Evolutionary conservation across 352 stramenopile genomes (phyloP), one percentile per base, ranked within the genome.

Genomic region (Phytophthora fragariae): DNA sequence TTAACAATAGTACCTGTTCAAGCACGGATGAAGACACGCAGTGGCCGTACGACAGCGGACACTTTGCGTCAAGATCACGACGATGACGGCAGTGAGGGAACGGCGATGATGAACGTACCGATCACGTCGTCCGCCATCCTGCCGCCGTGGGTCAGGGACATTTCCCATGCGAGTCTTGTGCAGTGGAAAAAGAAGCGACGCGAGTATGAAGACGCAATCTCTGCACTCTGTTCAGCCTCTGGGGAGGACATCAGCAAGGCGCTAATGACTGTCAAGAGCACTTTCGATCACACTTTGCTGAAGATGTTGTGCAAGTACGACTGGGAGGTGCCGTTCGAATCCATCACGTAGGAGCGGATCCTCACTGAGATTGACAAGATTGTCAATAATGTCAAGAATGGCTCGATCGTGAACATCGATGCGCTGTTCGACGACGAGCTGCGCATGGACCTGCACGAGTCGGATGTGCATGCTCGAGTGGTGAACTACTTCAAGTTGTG

Each of bases 361-460:
- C 5, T 53, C n/a, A 10, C 15, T 21, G 56, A 53, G 15, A 50
- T 37, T 52, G 35, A 62, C 56, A 62, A 62, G n/a, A 62, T 50
- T n/a, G 37, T 62, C 35, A 52, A 52, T 21, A 52, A 62, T 12
- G 56, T 62, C 9, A 62, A 37, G 35, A 62, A 62, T 14, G 56
- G n/a, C 1, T 14, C 37, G 10, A 62, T 62, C 37, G 37, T 37
- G 3, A 52, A 62, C 6, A 52, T 62, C 37, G 56, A 50, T 44
- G 33, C 59, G 10, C 24, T 78, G 21, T 79, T 82, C 29, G 17
- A 62, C 0, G 1, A 15, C 0, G 15, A 62, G 35, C 4, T 41
- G 35, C 8, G 11, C 8, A 41, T 41, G 35, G 35, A 41, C 4
- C 8, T 41, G 4, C 35, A 12, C 11, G 35, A 41, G 5, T 12